Evolutionary conservation across 495 filamentous ascomycete genomes (phyloP).

Genomic region (Copromyces sp.): DNA sequence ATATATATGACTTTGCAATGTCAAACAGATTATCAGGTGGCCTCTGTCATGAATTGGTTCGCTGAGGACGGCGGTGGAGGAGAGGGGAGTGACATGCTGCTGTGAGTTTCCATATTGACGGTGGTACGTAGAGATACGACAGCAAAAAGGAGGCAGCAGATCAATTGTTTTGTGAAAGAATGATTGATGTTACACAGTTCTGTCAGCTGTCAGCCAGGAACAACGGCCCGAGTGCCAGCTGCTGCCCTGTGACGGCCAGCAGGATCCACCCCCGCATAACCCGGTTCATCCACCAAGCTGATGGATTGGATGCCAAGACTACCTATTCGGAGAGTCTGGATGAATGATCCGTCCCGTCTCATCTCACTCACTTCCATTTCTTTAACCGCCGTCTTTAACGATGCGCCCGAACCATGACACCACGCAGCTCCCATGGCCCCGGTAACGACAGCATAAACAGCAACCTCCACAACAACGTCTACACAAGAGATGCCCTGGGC

Average conservation of each 20-base stretch:
- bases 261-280: background rate
- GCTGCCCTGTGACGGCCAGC: background rate
- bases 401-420: conserved; percentile 15
- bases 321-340: background rate
- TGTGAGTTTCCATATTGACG: background rate
- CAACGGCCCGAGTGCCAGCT: background rate
- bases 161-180: background rate
- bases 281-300: background rate
- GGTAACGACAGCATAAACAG: background rate
- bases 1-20: background rate
- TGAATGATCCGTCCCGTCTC: background rate
- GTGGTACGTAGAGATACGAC: background rate
- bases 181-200: background rate
- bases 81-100: background rate
- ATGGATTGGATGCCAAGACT: background rate
- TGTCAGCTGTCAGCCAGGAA: background rate
- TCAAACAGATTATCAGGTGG: background rate
- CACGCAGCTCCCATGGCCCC: conserved; percentile 10
- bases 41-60: background rate
- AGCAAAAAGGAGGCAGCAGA: background rate
- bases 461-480: background rate
- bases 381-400: background rate
- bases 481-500: background rate
- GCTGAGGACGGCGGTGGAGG: background rate
- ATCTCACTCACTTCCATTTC: background rate